Base-by-base conservation (phyloP, 176 grass and related monocot genomes). In the Cymbopogon citratus region DNA sequence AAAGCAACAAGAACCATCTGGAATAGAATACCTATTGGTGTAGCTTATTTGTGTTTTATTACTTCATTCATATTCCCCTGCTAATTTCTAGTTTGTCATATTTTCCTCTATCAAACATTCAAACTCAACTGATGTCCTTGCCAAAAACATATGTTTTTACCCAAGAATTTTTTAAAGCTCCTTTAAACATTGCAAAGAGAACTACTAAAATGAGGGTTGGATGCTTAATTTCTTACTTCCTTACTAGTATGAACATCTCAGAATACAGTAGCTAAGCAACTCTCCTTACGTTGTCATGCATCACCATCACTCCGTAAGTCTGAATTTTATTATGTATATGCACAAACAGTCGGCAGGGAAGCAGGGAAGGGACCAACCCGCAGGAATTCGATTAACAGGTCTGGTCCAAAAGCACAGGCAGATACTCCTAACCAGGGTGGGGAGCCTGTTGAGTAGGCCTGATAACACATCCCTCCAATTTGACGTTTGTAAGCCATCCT, bases 381-480 rank as follows among this genome's bases (percentile, higher is more conserved):
- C n/a, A 86, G 24, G 46, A 82, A 45, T 45, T 36, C 23, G n/a
- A 68, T 86, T 39, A 82, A 59, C 38, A 41, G 38, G 28, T 86
- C 79, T 24, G 79, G 67, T 65, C 38, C 1, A 5, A 86, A 86
- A 86, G 66, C 78, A 23, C n/a, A 18, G 25, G 56, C 27, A 9
- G 76, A 41, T 1, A 5, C 36, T 77, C 45, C 83, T 73, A 82
- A 86, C 78, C 73, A 85, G 77, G 57, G 26, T 49, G 31, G 15
- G 66, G 77, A 82, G 65, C 78, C 72, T 46, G 57, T 78, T 26
- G 66, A 89, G 73, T 31, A 61, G n/a, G 67, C 29, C 59, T 86
- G 79, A 86, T 60, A 46, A 63, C 73, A 81, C 66, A 74, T 52
- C 66, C 45, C 1, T 18, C 13, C 56, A 54, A 51, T 71, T 43